phyloP scores from a whole-genome alignment of 2,329 filamentous ascomycete species.

The Madurella fahalii region DNA sequence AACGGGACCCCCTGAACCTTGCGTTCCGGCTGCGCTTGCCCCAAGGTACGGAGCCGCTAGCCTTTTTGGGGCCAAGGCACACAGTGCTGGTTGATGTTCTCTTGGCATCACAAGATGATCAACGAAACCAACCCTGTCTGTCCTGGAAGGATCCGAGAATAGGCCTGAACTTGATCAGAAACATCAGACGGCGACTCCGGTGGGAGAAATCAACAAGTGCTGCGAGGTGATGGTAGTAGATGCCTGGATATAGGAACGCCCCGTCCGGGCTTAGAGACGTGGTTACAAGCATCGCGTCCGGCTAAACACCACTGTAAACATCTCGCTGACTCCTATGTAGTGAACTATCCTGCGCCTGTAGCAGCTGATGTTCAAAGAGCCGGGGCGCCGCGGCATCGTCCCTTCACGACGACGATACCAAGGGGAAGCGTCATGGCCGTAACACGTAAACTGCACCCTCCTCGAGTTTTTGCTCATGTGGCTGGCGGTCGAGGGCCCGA shows the following conservation, averaged over 20 bases:
- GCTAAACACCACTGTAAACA: too few relatives aligned
- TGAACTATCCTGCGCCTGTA: too few relatives aligned
- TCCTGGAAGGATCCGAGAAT: conserved; percentile 2
- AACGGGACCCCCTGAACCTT: conserved; percentile 17
- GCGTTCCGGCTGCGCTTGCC: conserved; percentile 10
- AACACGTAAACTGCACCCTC: too few relatives aligned
- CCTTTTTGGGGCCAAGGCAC: conserved; percentile 13
- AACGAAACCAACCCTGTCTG: conserved; percentile 14
- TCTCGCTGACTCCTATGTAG: too few relatives aligned
- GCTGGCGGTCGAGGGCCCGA: not conserved
- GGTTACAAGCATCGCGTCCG: too few relatives aligned
- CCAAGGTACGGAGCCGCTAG: conserved; percentile 16
- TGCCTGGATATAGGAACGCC: too few relatives aligned
- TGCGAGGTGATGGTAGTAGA: not conserved
- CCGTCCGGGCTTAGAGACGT: too few relatives aligned
- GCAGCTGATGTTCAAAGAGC: too few relatives aligned
- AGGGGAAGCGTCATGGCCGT: too few relatives aligned
- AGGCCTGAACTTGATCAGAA: conserved; percentile 1
- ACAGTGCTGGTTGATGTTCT: conserved; percentile 10
- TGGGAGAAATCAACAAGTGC: not conserved
- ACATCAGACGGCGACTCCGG: conserved; percentile 13
- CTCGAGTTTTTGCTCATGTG: too few relatives aligned
- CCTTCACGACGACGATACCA: too few relatives aligned
- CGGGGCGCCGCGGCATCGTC: too few relatives aligned
- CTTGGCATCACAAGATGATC: conserved; percentile 15